Evolutionary conservation across 257 asterid species (phyloP), one percentile per base, ranked within the genome.

Genomic region (Coffea eugenioides): DNA sequence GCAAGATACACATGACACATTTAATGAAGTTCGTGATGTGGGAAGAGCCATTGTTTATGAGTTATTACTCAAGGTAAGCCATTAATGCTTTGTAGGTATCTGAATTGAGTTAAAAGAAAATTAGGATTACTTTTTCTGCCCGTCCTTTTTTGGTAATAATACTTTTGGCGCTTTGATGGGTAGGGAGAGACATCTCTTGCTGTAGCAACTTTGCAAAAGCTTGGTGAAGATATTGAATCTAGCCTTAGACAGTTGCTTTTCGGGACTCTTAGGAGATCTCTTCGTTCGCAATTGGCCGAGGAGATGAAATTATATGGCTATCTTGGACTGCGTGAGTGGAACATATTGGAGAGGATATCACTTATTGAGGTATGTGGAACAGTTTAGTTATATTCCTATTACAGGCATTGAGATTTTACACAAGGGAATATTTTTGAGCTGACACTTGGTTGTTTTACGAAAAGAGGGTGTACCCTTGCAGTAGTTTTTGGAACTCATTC

Each of bases 401-500:
- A 31, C 78, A 70, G 77, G 73, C 84, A 51, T 64, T 74, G 52
- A 51, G 49, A 79, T 25, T 86, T 80, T 61, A 66, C 27, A 61
- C 27, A 73, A 72, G 82, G 57, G 75, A 77, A 81, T 77, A 77
- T 75, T 84, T 85, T 86, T 83, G 77, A 80, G 76, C 96, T 95
- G 88, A 90, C 89, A 79, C 76, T 84, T 72, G 70, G 76, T 65
- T 87, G 52, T 88, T 84, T 86, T 86, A 74, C 86, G 79, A 80
- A 80, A 76, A 95, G 99, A 95, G 99, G 91, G 91, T 92, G 80
- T 93, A 95, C 86, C 98, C 99, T 85, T 92, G 97, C 93, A 88
- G 84, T 87, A 93, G 94, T 87, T 95, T 93, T 83, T 85, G 86
- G 89, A 89, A 88, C 80, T 84, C 97, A 54, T 87, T 89, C 82